Conservation (phyloP, 352 stramenopile species). For the Thalassiosira exigua region DNA sequence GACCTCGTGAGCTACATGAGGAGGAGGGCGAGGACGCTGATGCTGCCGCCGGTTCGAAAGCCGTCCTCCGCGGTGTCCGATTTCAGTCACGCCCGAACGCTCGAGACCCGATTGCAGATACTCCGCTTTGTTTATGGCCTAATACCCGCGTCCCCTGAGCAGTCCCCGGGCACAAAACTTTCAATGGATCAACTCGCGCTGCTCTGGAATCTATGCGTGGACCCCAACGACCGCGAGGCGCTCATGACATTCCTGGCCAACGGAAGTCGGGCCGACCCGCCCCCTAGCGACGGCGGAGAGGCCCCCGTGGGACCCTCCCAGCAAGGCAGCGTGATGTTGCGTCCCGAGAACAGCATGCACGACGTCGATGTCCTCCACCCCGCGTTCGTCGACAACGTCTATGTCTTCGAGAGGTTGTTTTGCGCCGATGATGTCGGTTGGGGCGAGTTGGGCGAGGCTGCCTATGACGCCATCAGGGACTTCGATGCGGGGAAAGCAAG, state of each 20-base stretch:
- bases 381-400: slow-evolving; percentile 70
- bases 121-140: neutral
- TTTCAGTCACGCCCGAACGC: neutral
- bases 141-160: no score
- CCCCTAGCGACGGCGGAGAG: neutral
- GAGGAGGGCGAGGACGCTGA: slow-evolving; percentile 25
- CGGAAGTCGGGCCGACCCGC: slow-evolving; percentile 52
- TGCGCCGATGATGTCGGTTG: slow-evolving; percentile 65
- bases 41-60: slow-evolving; percentile 43
- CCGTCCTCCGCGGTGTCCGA: slow-evolving; percentile 22
- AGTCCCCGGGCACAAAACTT: slow-evolving; percentile 47
- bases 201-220: slow-evolving; percentile 77
- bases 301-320: no score
- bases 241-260: slow-evolving; percentile 82
- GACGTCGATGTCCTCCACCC: slow-evolving; percentile 56
- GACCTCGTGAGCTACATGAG: slow-evolving; percentile 79
- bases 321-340: slow-evolving; percentile 1
- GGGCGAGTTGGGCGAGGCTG: slow-evolving; percentile 60
- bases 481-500: slow-evolving; percentile 27
- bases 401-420: slow-evolving; percentile 80
- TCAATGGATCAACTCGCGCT: slow-evolving; percentile 59
- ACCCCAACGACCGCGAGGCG: slow-evolving; percentile 68
- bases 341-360: slow-evolving; percentile 43
- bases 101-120: neutral
- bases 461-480: slow-evolving; percentile 79